phyloP scores from a whole-genome alignment of 495 filamentous ascomycete genomes.

The Umbilicaria muhlenbergii region DNA sequence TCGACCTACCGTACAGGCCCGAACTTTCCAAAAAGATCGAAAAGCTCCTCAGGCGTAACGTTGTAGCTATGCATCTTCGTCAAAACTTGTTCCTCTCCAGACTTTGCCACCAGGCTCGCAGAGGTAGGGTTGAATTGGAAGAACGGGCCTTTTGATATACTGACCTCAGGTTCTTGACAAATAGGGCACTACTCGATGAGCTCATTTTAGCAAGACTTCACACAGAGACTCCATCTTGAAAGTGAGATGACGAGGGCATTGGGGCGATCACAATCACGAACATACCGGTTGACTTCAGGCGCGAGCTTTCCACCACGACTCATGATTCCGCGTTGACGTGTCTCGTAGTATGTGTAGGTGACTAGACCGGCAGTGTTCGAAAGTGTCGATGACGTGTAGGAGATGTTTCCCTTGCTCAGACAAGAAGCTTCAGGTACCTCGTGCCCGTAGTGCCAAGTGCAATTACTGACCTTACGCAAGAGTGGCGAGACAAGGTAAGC shows the following conservation, averaged over 20 bases:
- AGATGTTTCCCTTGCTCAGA: no score
- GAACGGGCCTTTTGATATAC: slow-evolving; percentile 11
- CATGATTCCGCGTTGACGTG: slow-evolving; percentile 37
- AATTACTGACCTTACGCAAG: no score
- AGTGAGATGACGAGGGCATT: neutral
- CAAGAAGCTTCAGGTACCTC: no score
- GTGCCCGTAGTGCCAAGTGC: no score
- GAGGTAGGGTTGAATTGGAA: slow-evolving; percentile 12
- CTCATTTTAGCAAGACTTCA: slow-evolving; percentile 3
- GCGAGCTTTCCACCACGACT: slow-evolving; percentile 77
- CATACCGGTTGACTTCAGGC: slow-evolving; percentile 89
- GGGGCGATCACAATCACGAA: slow-evolving; percentile 12
- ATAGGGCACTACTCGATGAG: slow-evolving; percentile 60
- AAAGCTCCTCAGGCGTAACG: slow-evolving; percentile 85
- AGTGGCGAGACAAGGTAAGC: no score
- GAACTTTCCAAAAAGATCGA: slow-evolving; percentile 90
- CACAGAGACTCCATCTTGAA: neutral
- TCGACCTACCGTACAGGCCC: slow-evolving; percentile 74
- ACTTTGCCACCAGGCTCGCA: neutral
- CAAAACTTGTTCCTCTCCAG: neutral
- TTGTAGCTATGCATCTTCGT: slow-evolving; percentile 52
- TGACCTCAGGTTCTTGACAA: slow-evolving; percentile 94
- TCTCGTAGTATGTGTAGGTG: no score
- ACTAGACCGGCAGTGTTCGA: no score
- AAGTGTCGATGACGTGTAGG: no score